These are phyloP conservation scores for Cryomyces minteri DNA, from an alignment of 495 filamentous ascomycete genomes.

Conservation along the genomic window DNA sequence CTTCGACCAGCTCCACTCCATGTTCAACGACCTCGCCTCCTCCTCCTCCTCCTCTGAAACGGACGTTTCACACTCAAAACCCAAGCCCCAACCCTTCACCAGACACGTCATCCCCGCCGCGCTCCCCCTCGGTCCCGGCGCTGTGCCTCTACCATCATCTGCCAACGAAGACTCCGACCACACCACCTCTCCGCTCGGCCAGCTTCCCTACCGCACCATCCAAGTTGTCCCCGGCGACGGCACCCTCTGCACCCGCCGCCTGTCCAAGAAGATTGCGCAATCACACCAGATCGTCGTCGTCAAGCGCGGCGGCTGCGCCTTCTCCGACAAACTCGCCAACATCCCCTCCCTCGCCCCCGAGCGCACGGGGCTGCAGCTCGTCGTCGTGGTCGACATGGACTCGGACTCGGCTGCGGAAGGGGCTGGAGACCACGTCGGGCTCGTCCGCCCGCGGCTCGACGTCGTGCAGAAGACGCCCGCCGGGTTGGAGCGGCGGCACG, in stretches of 20 bases:
- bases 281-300: constrained; percentile 69
- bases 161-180: neutral
- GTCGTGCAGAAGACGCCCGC: constrained; percentile 48
- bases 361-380: constrained; percentile 44
- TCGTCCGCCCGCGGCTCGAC: constrained; percentile 63
- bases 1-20: constrained; percentile 25
- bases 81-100: constrained; percentile 14
- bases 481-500: constrained; percentile 52
- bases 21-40: constrained; percentile 27
- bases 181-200: constrained; percentile 17
- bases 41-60: constrained; percentile 8
- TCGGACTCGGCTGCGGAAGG: constrained; percentile 10
- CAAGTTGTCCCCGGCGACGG: constrained; percentile 53
- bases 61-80: constrained; percentile 2
- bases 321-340: constrained; percentile 63
- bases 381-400: constrained; percentile 57
- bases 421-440: constrained; percentile 12
- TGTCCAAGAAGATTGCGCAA: constrained; percentile 40
- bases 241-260: constrained; percentile 37
- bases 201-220: constrained; percentile 8
- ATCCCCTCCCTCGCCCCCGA: constrained; percentile 58
- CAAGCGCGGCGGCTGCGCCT: constrained; percentile 68
- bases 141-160: constrained; percentile 42
- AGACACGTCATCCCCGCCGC: constrained; percentile 44
- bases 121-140: constrained; percentile 54